Evolutionary conservation across 352 stramenopile genomes (phyloP), one percentile per base, ranked within the genome.

Genomic region (Phytophthora colocasiae): DNA sequence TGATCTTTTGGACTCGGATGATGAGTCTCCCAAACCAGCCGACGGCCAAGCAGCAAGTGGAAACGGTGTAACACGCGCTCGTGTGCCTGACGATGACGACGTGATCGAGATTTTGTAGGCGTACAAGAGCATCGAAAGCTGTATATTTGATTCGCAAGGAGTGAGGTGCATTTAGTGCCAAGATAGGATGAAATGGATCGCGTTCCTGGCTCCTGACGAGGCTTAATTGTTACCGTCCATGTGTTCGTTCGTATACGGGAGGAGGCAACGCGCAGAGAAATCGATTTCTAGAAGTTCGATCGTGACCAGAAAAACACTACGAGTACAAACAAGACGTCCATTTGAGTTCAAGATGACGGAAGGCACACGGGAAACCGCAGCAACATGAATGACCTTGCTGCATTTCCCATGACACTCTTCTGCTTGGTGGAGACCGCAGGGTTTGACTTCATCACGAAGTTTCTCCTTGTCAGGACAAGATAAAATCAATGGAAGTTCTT

Each of bases 1-100:
- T 62, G 80, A 89, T n/a, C 75, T 89, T 44, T 39, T 87, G 57
- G 75, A 85, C 40, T 89, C 80, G 1, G 80, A 89, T 50, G 77
- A 81, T 47, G 80, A 89, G 27, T 15, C 46, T 38, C 32, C 56
- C 9, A 69, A 52, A 43, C 29, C 57, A 41, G 60, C 6, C 34
- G 65, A 34, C 48, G 40, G 48, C 17, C 31, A 32, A 51, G 22
- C 49, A 62, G n/a, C 26, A 44, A 56, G 17, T 52, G 26, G 14
- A 26, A 61, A 46, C 36, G 38, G 7, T 6, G 29, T 3, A 10
- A 48, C 24, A 22, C 39, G 52, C 27, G 31, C n/a, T 39, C 36
- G 50, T 6, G 47, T 63, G 19, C 19, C 46, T 8, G 60, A 75
- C 27, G 71, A 73, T 55, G 44, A 53, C 38, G 68, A 80, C 44